Conservation (phyloP, 768 basidiomycete genomes). For the Termitomyces sp. region DNA sequence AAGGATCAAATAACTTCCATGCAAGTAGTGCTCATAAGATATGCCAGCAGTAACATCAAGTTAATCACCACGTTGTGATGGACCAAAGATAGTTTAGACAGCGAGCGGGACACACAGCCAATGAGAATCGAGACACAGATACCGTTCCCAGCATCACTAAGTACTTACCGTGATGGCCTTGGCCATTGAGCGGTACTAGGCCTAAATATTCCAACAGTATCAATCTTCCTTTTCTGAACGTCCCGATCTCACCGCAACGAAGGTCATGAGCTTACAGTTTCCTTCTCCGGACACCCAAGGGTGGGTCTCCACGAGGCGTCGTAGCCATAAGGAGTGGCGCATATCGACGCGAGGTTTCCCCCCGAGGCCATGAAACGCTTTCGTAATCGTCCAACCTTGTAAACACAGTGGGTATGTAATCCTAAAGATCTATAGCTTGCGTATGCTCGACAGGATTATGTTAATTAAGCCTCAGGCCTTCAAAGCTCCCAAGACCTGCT, state of each 20-base stretch:
- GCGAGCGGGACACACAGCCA: neutral
- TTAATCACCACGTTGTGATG: slow-evolving; percentile 13
- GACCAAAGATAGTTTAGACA: slow-evolving; percentile 3
- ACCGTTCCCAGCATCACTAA: slow-evolving; percentile 15
- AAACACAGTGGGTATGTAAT: neutral
- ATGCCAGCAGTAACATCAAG: neutral
- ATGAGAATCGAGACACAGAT: neutral
- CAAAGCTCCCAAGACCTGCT: slow-evolving; percentile 17
- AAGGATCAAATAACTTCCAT: slow-evolving; percentile 11
- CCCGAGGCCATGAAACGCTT: neutral
- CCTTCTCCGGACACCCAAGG: neutral
- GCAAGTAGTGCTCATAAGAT: neutral
- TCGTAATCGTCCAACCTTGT: neutral
- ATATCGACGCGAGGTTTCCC: neutral
- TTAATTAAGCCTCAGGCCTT: too few species aligned
- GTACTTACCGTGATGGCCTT: slow-evolving; percentile 1
- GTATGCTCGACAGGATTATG: neutral
- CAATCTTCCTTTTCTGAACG: neutral
- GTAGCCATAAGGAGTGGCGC: slow-evolving; percentile 16
- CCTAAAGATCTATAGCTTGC: neutral
- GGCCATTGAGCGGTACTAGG: neutral
- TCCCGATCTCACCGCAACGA: slow-evolving; percentile 11
- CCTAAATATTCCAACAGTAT: neutral
- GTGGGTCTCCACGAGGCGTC: slow-evolving; percentile 1
- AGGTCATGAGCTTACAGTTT: neutral